phyloP scores from a whole-genome alignment of 1,284 basidiomycete genomes.

The Ustilago hordei region DNA sequence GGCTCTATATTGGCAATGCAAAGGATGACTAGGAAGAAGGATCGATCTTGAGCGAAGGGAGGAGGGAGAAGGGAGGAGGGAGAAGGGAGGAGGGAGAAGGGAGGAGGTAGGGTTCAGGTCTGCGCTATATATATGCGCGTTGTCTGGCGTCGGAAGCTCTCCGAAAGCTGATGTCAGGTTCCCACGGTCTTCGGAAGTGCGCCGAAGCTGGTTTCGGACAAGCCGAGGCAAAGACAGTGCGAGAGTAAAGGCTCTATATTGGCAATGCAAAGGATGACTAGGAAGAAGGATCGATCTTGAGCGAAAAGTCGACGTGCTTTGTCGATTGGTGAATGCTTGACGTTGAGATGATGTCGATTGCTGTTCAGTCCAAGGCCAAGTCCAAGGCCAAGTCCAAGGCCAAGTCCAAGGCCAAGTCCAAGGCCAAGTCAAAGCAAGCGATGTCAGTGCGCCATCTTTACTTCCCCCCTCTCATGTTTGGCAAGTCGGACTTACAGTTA shows the following conservation, averaged over 20 bases:
- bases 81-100: not conserved
- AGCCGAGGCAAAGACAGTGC: not conserved
- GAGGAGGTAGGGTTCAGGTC: not conserved
- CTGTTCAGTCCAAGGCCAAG: conserved; percentile 1
- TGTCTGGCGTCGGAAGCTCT: not conserved
- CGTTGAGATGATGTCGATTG: conserved; percentile 68
- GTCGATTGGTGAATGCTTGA: conserved; percentile 67
- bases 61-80: not conserved
- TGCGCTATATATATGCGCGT: not conserved
- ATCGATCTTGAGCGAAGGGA: conserved; percentile 66
- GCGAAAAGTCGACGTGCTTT: conserved; percentile 67
- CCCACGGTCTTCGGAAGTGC: not conserved
- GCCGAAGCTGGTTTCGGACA: not conserved
- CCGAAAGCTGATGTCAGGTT: not conserved
- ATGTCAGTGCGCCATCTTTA: conserved; percentile 3
- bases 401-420: not conserved
- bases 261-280: conserved; percentile 13
- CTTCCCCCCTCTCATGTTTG: not conserved
- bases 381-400: not conserved
- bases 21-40: conserved; percentile 37
- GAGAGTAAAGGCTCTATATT: not conserved
- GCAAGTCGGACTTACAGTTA: conserved; percentile 20
- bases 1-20: not conserved
- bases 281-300: conserved; percentile 65
- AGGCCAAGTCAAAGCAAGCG: not conserved